These are phyloP conservation scores for Lichtheimia ornata DNA, from an alignment of 371 early-diverging fungal species.

Conservation along the genomic window DNA sequence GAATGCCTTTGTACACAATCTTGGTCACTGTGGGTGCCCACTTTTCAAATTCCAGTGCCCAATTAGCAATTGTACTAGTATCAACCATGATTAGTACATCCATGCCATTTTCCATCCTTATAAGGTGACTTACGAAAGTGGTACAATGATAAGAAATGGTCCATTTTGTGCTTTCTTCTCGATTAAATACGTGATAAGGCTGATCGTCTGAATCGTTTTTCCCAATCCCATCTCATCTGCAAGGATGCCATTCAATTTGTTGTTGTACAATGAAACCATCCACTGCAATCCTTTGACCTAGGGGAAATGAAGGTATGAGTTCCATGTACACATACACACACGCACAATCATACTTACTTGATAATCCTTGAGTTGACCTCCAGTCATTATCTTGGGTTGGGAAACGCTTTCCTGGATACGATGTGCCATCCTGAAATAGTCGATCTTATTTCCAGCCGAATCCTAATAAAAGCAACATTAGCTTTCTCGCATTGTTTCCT, in stretches of 20 bases:
- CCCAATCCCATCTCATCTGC: conserved; percentile 99
- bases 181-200: conserved; percentile 92
- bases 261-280: conserved; percentile 98
- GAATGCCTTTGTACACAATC: conserved; percentile 91
- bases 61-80: conserved; percentile 89
- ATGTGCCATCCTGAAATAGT: conserved; percentile 91
- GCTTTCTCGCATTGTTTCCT: background rate
- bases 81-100: background rate
- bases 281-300: conserved; percentile 95
- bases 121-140: conserved; percentile 72
- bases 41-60: conserved; percentile 96
- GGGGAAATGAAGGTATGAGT: background rate
- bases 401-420: conserved; percentile 75
- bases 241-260: conserved; percentile 95
- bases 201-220: conserved; percentile 98
- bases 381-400: conserved; percentile 84
- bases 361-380: conserved; percentile 95
- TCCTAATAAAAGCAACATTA: conserved; percentile 14
- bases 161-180: conserved; percentile 90
- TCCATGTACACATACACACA: background rate
- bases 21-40: conserved; percentile 95
- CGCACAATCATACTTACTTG: conserved; percentile 53
- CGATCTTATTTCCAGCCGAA: conserved; percentile 57
- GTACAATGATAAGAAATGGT: conserved; percentile 93
- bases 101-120: background rate